Conservation (phyloP, 75 land plant species). For the Gnetum montanum region DNA sequence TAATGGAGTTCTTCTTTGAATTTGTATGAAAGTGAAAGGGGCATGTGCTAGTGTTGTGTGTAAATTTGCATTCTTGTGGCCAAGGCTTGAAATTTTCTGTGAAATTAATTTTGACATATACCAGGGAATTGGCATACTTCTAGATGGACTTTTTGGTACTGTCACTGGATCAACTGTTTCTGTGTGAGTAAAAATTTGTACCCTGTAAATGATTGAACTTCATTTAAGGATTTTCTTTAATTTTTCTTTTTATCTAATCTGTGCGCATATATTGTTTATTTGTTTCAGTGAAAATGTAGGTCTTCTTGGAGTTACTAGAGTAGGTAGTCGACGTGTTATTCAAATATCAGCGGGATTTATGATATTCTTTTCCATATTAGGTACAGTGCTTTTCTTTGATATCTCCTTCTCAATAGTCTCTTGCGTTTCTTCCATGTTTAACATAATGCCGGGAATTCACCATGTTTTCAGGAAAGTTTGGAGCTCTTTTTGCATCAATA, state of each 20-base stretch:
- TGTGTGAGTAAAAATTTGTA: constrained; percentile 51
- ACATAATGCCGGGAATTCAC: too few relatives aligned
- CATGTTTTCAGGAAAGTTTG: constrained; percentile 94
- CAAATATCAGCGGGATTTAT: constrained; percentile 84
- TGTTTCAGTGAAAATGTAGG: constrained; percentile 89
- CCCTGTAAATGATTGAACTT: not conserved
- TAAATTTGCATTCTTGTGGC: too few relatives aligned
- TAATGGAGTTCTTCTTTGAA: too few relatives aligned
- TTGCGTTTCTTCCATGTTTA: too few relatives aligned
- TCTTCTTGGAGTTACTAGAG: constrained; percentile 81
- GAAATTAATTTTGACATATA: too few relatives aligned
- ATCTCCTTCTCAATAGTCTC: not conserved
- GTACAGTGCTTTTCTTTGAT: constrained; percentile 16
- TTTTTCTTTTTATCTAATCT: too few relatives aligned
- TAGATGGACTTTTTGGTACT: constrained; percentile 88
- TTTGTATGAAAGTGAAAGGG: too few relatives aligned
- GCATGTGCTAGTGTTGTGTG: too few relatives aligned
- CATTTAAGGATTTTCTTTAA: too few relatives aligned
- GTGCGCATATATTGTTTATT: not conserved
- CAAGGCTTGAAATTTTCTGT: too few relatives aligned
- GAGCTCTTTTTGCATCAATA: constrained; percentile 89
- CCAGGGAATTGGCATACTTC: constrained; percentile 77
- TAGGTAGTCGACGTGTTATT: constrained; percentile 78
- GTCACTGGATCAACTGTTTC: constrained; percentile 74
- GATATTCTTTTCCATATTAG: constrained; percentile 81